These are phyloP conservation scores for Xylaria multiplex DNA, from an alignment of 2,329 filamentous ascomycete species.

Conservation along the genomic window DNA sequence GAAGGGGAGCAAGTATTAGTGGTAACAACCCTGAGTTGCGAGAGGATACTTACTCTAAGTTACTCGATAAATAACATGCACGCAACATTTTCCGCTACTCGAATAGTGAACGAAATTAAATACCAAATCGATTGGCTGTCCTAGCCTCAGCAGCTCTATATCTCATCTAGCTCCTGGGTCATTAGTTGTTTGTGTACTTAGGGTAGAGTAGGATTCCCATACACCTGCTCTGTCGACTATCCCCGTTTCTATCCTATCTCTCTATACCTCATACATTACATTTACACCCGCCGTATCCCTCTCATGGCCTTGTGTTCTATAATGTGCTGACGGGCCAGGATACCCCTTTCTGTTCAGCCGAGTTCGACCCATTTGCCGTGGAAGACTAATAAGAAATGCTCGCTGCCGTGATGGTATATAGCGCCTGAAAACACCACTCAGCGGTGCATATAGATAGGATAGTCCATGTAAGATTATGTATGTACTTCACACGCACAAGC, in stretches of 20 bases:
- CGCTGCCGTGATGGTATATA: no score
- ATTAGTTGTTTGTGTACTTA: background rate
- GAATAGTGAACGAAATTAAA: background rate
- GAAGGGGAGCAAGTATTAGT: no score
- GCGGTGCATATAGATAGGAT: no score
- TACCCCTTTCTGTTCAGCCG: background rate
- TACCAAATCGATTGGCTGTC: background rate
- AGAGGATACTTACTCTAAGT: background rate
- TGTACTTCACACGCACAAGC: no score
- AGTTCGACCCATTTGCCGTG: background rate
- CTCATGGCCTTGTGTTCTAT: background rate
- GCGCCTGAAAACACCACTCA: no score
- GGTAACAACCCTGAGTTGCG: background rate
- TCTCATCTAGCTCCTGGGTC: background rate
- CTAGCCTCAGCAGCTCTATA: background rate
- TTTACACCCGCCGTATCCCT: background rate
- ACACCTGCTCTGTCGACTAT: background rate
- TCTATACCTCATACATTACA: background rate
- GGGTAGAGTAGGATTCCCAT: background rate
- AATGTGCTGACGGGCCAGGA: background rate
- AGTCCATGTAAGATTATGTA: no score
- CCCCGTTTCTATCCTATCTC: background rate
- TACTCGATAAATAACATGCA: background rate
- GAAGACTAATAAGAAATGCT: no score
- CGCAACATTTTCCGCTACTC: background rate